phyloP scores from a whole-genome alignment of 805 yeast genomes.

The Candida ipomoeae region DNA sequence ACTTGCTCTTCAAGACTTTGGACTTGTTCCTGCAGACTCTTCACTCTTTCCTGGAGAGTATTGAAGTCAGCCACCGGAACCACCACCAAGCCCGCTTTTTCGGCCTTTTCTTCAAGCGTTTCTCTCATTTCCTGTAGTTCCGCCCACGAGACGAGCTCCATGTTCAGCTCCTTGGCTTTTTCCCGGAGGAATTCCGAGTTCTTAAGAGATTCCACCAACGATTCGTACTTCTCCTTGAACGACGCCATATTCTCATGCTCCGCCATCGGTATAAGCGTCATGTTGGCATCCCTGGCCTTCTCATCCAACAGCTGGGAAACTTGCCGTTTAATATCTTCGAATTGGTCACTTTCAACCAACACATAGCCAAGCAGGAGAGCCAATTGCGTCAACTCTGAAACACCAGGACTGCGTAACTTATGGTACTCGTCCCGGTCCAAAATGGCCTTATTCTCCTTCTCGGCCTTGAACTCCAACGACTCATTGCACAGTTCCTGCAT shows the following conservation, averaged over 20 bases:
- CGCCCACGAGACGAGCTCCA: constrained; percentile 8
- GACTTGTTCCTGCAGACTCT: constrained; percentile 1
- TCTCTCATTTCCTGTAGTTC: constrained; percentile 15
- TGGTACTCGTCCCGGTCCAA: constrained; percentile 4
- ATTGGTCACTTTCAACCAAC: constrained; percentile 5
- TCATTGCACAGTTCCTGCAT: constrained; percentile 8
- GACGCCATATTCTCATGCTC: constrained; percentile 5
- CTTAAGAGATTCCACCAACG: constrained; percentile 1
- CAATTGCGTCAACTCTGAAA: constrained; percentile 8
- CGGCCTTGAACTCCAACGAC: constrained; percentile 9
- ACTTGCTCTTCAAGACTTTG: constrained; percentile 1
- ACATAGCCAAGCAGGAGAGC: constrained; percentile 8
- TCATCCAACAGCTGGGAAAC: constrained; percentile 10
- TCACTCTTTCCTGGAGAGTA: constrained; percentile 7
- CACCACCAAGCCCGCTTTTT: constrained; percentile 13
- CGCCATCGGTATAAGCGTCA: constrained; percentile 7
- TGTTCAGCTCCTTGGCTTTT: constrained; percentile 6
- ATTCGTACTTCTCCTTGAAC: not conserved
- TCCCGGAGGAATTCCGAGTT: constrained; percentile 4
- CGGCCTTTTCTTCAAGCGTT: constrained; percentile 17
- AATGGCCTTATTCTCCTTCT: constrained; percentile 7
- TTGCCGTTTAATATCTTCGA: constrained; percentile 4
- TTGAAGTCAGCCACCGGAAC: constrained; percentile 13
- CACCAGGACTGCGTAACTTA: constrained; percentile 1
- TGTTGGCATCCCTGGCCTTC: constrained; percentile 9